Evolutionary conservation across 2,329 filamentous ascomycete genomes (phyloP).

Genomic region (Cercospora brassicicola): DNA sequence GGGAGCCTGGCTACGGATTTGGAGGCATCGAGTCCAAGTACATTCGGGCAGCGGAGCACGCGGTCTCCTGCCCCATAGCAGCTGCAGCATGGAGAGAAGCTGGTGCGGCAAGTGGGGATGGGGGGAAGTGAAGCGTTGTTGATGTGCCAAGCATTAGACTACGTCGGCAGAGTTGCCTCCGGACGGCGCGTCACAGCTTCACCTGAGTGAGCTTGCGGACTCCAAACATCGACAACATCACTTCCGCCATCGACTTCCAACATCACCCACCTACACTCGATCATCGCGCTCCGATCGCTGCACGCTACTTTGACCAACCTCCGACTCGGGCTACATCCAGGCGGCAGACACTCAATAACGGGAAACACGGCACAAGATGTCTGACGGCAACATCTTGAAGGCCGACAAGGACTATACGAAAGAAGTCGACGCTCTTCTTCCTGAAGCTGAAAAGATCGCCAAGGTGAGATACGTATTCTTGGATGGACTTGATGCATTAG

Average conservation of each 20-base stretch:
- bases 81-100: neutral
- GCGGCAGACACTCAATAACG: neutral
- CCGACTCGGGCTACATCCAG: neutral
- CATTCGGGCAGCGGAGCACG: neutral
- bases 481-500: neutral
- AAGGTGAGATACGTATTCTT: constrained; percentile 18
- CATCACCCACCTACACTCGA: neutral
- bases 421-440: constrained; percentile 87
- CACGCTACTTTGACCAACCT: neutral
- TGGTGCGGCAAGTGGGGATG: neutral
- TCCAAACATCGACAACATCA: constrained; percentile 4
- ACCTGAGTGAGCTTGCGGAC: neutral
- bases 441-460: constrained; percentile 85
- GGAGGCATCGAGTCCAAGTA: neutral
- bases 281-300: too few species aligned
- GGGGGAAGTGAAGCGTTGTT: neutral
- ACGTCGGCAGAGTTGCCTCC: constrained; percentile 1
- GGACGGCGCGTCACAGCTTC: neutral
- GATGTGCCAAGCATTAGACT: neutral
- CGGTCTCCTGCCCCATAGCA: neutral
- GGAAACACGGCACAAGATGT: constrained; percentile 57
- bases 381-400: constrained; percentile 73
- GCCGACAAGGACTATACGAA: constrained; percentile 99
- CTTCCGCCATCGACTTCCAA: neutral
- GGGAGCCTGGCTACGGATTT: neutral